phyloP scores from a whole-genome alignment of 305 asterid genomes.

The Caryopteris hybrid region DNA sequence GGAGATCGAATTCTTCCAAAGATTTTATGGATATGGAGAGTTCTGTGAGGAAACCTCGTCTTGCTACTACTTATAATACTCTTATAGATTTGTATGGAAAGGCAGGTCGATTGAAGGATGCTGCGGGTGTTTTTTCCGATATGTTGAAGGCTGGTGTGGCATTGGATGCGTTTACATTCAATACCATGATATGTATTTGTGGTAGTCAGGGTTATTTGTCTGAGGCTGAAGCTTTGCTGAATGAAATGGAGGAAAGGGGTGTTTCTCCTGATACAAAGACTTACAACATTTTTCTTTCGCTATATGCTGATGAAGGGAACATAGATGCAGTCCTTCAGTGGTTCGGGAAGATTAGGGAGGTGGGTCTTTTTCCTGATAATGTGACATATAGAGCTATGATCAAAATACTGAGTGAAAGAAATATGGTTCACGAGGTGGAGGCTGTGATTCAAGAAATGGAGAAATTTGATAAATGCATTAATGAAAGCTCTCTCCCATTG shows the following conservation, averaged over 20 bases:
- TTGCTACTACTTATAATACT: slow-evolving; percentile 79
- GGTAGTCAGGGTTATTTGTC: slow-evolving; percentile 75
- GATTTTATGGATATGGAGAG: slow-evolving; percentile 29
- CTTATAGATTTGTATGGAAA: slow-evolving; percentile 92
- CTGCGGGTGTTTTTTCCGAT: slow-evolving; percentile 71
- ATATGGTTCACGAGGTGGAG: slow-evolving; percentile 72
- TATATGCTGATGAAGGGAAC: slow-evolving; percentile 59
- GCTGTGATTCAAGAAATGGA: slow-evolving; percentile 63
- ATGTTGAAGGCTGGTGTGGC: slow-evolving; percentile 82
- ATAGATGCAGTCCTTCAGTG: slow-evolving; percentile 53
- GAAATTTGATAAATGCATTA: slow-evolving; percentile 40
- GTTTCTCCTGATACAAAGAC: slow-evolving; percentile 84
- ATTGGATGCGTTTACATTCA: slow-evolving; percentile 69
- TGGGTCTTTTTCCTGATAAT: slow-evolving; percentile 78
- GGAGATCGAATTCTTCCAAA: slow-evolving; percentile 33
- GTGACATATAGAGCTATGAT: slow-evolving; percentile 68
- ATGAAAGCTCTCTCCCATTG: slow-evolving; percentile 63
- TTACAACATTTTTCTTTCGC: slow-evolving; percentile 63
- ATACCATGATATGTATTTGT: slow-evolving; percentile 82
- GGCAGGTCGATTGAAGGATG: slow-evolving; percentile 80
- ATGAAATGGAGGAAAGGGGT: slow-evolving; percentile 78
- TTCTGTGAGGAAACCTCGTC: slow-evolving; percentile 43
- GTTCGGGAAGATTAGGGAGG: slow-evolving; percentile 62
- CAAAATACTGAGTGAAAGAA: slow-evolving; percentile 48
- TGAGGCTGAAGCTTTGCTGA: slow-evolving; percentile 79